Conservation (phyloP, 2,329 filamentous ascomycete genomes). For the Xylaria sp. region DNA sequence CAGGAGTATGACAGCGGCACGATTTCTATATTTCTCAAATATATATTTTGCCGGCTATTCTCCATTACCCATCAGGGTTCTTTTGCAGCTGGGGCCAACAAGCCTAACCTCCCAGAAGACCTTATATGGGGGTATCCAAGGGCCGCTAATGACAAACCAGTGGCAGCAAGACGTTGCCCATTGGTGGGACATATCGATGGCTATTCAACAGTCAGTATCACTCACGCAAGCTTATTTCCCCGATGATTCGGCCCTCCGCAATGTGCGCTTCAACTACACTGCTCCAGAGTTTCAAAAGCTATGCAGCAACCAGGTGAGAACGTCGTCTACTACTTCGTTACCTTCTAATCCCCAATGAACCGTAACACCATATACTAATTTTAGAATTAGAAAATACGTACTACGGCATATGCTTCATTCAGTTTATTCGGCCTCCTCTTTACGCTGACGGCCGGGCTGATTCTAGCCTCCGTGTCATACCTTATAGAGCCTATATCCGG, state of each 20-base stretch:
- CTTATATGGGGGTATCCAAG: not conserved
- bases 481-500: conserved; percentile 27
- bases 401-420: conserved; percentile 33
- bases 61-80: no score
- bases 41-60: no score
- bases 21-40: not conserved
- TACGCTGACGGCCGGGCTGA: conserved; percentile 28
- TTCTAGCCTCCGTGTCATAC: conserved; percentile 32
- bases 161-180: conserved; percentile 22
- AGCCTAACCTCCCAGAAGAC: not conserved
- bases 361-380: not conserved
- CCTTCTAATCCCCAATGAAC: no score
- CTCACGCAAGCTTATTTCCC: no score
- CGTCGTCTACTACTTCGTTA: no score
- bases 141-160: conserved; percentile 1
- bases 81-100: not conserved
- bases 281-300: no score
- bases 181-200: conserved; percentile 17
- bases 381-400: conserved; percentile 41
- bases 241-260: no score
- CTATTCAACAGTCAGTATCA: not conserved
- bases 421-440: conserved; percentile 38
- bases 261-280: no score
- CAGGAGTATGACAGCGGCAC: not conserved
- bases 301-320: no score